Percentiles rank a stretch among this genome's conserved stretches.
phyloP scores from a whole-genome alignment of 2,329 filamentous ascomycete genomes.

The Botrytis deweyae region DNA sequence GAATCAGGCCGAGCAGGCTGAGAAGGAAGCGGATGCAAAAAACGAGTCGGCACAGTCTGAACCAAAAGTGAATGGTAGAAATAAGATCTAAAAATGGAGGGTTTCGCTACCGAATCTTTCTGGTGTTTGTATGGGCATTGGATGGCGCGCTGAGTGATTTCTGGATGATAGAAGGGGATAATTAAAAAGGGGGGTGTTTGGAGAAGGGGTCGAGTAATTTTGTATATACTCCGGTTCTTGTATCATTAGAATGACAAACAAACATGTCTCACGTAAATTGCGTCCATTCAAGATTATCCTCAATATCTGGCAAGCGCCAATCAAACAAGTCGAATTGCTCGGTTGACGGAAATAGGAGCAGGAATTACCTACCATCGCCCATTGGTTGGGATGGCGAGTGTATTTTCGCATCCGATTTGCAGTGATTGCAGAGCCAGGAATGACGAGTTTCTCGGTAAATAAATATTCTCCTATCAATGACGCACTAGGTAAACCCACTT shows the following conservation, averaged over 20 bases:
- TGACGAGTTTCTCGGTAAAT: neutral
- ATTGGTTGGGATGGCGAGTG: neutral
- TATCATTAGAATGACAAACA: neutral
- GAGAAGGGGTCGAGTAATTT: neutral
- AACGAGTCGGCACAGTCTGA: constrained; percentile 5
- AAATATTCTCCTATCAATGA: no score
- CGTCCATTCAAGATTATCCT: neutral
- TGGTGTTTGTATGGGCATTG: neutral
- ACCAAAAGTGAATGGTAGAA: neutral
- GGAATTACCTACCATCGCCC: neutral
- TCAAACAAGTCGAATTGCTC: neutral
- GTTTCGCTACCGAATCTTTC: neutral
- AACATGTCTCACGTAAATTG: neutral
- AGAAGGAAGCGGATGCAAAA: constrained; percentile 23
- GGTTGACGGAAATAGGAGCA: neutral
- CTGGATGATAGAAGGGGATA: neutral
- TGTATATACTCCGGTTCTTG: neutral
- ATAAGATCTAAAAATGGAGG: neutral
- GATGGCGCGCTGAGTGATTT: neutral
- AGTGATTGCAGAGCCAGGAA: neutral
- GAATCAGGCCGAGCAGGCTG: constrained; percentile 21
- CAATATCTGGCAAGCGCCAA: neutral
- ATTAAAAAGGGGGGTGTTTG: neutral
- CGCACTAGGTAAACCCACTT: neutral
- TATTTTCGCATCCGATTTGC: neutral